Percentiles rank a stretch among this genome's conserved stretches.
These are phyloP conservation scores for Naganishia vishniacii DNA, from an alignment of 768 basidiomycete genomes.

Conservation along the genomic window DNA sequence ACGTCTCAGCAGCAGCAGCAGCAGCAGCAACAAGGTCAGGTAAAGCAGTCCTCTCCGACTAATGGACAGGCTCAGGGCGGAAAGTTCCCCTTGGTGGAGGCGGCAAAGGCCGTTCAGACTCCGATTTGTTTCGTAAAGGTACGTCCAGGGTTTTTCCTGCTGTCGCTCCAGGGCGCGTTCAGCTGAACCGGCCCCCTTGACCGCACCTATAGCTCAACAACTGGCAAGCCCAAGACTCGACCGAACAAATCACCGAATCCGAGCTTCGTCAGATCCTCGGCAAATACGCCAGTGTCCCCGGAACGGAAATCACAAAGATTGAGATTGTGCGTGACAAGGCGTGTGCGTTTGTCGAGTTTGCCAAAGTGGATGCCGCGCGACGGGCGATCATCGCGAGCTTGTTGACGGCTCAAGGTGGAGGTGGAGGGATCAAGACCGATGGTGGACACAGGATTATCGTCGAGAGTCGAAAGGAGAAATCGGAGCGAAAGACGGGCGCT, in stretches of 20 bases:
- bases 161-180: not conserved
- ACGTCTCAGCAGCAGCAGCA: no score
- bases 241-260: slow-evolving; percentile 27
- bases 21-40: slow-evolving; percentile 16
- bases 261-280: slow-evolving; percentile 27
- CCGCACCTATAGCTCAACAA: slow-evolving; percentile 43
- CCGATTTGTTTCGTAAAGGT: slow-evolving; percentile 86
- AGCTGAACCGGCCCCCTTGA: not conserved
- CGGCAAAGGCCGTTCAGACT: slow-evolving; percentile 62
- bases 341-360: slow-evolving; percentile 92
- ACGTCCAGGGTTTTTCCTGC: no score
- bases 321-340: slow-evolving; percentile 83
- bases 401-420: slow-evolving; percentile 66
- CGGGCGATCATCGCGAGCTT: slow-evolving; percentile 75
- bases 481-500: slow-evolving; percentile 59
- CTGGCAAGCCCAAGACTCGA: slow-evolving; percentile 39
- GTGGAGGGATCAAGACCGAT: slow-evolving; percentile 73
- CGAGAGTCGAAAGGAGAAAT: slow-evolving; percentile 86
- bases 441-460: slow-evolving; percentile 65
- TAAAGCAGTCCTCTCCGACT: slow-evolving; percentile 40
- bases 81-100: slow-evolving; percentile 46
- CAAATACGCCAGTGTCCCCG: slow-evolving; percentile 11
- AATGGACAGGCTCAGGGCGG: slow-evolving; percentile 31
- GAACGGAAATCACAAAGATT: slow-evolving; percentile 62
- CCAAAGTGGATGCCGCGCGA: slow-evolving; percentile 67